These are phyloP conservation scores for Hypoxylon sp. DNA, from an alignment of 2,329 filamentous ascomycete species.

Conservation along the genomic window DNA sequence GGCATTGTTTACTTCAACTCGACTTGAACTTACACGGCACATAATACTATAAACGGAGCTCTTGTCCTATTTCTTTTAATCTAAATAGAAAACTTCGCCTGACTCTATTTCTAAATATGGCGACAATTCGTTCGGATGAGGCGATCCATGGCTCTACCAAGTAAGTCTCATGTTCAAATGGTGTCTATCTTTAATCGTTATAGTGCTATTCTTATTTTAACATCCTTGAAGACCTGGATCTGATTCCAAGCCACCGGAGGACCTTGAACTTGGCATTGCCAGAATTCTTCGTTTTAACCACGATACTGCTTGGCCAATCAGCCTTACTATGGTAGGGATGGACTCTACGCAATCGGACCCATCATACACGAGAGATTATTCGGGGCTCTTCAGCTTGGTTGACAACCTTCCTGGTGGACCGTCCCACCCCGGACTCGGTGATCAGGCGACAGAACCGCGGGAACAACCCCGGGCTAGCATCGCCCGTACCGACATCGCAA, in stretches of 20 bases:
- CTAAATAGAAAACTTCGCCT: no score
- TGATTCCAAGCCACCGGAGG: not conserved
- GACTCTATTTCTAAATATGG: constrained; percentile 6
- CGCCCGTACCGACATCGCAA: not conserved
- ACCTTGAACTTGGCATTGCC: not conserved
- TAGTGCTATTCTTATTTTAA: constrained; percentile 4
- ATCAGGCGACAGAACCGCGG: not conserved
- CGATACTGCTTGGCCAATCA: not conserved
- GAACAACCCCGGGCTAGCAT: not conserved
- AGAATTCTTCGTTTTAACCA: not conserved
- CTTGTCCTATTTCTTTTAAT: no score
- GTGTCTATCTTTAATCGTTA: not conserved
- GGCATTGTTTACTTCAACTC: not conserved
- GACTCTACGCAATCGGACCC: not conserved
- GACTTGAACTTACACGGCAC: not conserved
- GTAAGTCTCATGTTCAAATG: constrained; percentile 5
- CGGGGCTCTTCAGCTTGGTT: constrained; percentile 1
- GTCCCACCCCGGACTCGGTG: not conserved
- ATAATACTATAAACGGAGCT: not conserved
- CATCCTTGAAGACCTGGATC: constrained; percentile 5
- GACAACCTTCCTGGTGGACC: not conserved
- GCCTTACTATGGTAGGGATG: no score
- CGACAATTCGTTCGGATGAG: constrained; percentile 10
- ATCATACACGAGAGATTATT: not conserved
- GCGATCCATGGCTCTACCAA: constrained; percentile 3